phyloP scores from a whole-genome alignment of 371 early-diverging fungal species.

The Mortierella sp. region DNA sequence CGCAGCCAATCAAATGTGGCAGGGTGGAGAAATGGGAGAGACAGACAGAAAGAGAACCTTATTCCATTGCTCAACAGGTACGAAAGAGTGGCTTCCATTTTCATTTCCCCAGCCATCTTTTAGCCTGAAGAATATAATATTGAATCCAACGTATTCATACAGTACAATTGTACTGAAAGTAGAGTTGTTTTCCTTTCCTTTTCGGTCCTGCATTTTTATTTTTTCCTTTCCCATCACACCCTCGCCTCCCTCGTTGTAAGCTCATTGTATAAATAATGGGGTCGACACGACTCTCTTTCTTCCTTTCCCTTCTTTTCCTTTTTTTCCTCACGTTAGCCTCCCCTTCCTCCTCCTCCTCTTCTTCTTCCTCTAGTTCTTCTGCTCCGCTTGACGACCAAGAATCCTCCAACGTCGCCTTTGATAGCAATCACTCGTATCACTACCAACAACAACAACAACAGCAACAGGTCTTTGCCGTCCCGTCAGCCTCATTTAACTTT shows the following conservation, averaged over 20 bases:
- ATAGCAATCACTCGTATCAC: background rate
- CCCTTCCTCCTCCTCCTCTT: conserved; percentile 15
- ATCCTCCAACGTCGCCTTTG: conserved; percentile 1
- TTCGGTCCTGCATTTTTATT: background rate
- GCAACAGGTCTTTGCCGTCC: conserved; percentile 34
- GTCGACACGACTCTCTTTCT: conserved; percentile 10
- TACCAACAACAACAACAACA: conserved; percentile 23
- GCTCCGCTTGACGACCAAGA: conserved; percentile 6
- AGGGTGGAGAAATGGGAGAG: conserved; percentile 4
- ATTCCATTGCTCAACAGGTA: background rate
- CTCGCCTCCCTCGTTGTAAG: background rate
- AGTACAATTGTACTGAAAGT: no score
- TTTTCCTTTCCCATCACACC: conserved; percentile 14
- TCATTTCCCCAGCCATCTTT: no score
- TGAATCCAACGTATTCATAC: no score
- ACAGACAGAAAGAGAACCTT: conserved; percentile 4
- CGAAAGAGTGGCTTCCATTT: no score
- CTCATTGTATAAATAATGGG: conserved; percentile 18
- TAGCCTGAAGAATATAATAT: no score
- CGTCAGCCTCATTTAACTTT: conserved; percentile 8
- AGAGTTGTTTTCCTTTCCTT: conserved; percentile 8
- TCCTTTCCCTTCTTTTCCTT: conserved; percentile 15
- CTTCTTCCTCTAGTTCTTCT: background rate
- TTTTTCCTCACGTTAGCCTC: background rate
- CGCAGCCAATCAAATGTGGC: background rate